A percentile compares a stretch with the other conserved stretches of the same genome.
Conservation (phyloP, 352 stramenopile genomes). For the Phytopythium mirpurense region DNA sequence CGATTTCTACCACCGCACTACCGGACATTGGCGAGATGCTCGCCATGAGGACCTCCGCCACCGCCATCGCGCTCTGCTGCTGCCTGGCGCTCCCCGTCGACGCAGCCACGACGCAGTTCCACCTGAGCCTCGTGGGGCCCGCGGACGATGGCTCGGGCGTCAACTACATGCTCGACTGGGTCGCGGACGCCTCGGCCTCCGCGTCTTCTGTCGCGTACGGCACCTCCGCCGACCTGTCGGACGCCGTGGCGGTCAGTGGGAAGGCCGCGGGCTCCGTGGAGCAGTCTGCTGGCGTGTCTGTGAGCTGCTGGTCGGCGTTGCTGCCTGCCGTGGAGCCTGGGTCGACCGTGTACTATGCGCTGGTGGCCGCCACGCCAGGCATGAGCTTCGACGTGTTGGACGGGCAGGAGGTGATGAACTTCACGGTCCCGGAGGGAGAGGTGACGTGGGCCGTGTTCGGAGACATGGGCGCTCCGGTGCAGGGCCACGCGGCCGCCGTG, state of each 20-base stretch:
- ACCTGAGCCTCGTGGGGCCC: constrained; percentile 49
- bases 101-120: constrained; percentile 46
- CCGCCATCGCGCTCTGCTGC: not conserved
- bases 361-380: constrained; percentile 17
- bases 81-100: not conserved
- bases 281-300: constrained; percentile 23
- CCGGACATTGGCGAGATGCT: no score
- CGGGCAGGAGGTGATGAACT: constrained; percentile 21
- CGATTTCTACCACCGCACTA: no score
- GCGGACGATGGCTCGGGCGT: constrained; percentile 16
- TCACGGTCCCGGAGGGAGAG: constrained; percentile 32
- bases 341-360: constrained; percentile 51
- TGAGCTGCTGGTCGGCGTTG: constrained; percentile 57
- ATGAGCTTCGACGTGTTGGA: constrained; percentile 14
- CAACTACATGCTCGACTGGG: constrained; percentile 74
- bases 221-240: constrained; percentile 27
- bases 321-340: constrained; percentile 39
- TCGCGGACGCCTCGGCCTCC: constrained; percentile 30
- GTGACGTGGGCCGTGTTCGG: constrained; percentile 79
- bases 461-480: constrained; percentile 51
- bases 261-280: constrained; percentile 41
- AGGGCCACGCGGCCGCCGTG: constrained; percentile 49
- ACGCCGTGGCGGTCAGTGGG: constrained; percentile 22
- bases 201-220: constrained; percentile 40
- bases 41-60: no score